Conservation (phyloP, 257 asterid species). For the Lycium ferocissimum region DNA sequence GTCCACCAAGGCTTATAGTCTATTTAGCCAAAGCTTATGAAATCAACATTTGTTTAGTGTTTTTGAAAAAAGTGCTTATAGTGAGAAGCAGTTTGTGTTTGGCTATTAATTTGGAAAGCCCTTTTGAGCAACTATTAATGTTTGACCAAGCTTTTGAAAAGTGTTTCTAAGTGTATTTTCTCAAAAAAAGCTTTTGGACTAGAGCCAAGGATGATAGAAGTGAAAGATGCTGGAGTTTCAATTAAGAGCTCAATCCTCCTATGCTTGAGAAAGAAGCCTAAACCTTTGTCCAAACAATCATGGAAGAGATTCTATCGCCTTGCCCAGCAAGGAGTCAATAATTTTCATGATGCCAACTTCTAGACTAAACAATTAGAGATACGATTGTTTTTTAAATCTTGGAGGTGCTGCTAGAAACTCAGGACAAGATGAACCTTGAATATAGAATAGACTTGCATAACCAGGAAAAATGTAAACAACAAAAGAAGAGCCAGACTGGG, state of each 20-base stretch:
- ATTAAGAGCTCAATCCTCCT: slow-evolving; percentile 16
- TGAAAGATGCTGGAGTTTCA: neutral
- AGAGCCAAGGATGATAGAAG: slow-evolving; percentile 15
- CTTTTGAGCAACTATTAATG: too few relatives aligned
- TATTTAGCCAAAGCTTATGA: too few relatives aligned
- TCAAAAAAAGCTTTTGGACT: neutral
- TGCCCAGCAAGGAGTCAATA: neutral
- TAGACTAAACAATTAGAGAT: neutral
- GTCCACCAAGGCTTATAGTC: neutral
- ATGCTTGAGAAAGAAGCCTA: slow-evolving; percentile 9
- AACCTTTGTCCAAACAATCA: neutral
- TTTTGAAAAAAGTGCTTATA: too few relatives aligned
- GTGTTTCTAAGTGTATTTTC: neutral
- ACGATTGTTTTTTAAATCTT: neutral
- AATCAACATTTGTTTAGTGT: too few relatives aligned
- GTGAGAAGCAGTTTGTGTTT: too few relatives aligned
- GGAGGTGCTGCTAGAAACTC: neutral
- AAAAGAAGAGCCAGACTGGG: neutral
- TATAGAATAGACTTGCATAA: neutral
- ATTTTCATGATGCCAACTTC: neutral
- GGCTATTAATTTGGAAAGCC: too few relatives aligned
- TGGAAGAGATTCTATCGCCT: neutral
- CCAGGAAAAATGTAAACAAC: neutral
- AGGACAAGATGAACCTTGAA: neutral
- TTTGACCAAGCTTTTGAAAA: too few relatives aligned